Conservation (phyloP, 2,329 filamentous ascomycete genomes). For the Phyllosticta citrichinensis region DNA sequence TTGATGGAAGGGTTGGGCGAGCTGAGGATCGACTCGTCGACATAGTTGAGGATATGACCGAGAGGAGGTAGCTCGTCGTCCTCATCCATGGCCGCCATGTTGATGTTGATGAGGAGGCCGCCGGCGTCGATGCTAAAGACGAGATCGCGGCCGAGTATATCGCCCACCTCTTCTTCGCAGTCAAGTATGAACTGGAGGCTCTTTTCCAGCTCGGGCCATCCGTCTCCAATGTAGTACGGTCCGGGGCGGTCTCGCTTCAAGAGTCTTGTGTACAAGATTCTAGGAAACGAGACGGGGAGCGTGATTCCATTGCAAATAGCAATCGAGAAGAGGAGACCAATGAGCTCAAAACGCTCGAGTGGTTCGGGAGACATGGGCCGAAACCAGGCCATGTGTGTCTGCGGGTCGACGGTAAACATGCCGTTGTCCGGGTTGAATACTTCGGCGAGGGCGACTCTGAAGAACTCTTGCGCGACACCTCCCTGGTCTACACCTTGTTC, state of each 20-base stretch:
- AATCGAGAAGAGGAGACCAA: constrained; percentile 79
- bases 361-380: constrained; percentile 71
- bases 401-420: constrained; percentile 67
- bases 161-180: constrained; percentile 75
- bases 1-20: constrained; percentile 1
- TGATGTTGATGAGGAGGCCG: constrained; percentile 42
- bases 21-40: constrained; percentile 11
- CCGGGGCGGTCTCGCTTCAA: constrained; percentile 50
- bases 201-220: constrained; percentile 73
- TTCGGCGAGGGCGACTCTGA: constrained; percentile 71
- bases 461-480: constrained; percentile 94
- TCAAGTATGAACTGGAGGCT: constrained; percentile 63
- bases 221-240: constrained; percentile 71
- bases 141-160: constrained; percentile 75
- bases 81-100: constrained; percentile 35
- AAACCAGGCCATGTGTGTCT: constrained; percentile 80
- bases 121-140: constrained; percentile 64
- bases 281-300: constrained; percentile 79
- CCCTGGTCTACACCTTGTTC: constrained; percentile 91
- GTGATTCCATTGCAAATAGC: constrained; percentile 91
- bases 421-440: constrained; percentile 66
- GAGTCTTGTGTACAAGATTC: constrained; percentile 69
- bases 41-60: not conserved
- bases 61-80: not conserved
- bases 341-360: constrained; percentile 79